A percentile compares a stretch with the other conserved stretches of the same genome.
Conservation (phyloP, 179 eudicot genomes). For the Carnegiea gigantea region DNA sequence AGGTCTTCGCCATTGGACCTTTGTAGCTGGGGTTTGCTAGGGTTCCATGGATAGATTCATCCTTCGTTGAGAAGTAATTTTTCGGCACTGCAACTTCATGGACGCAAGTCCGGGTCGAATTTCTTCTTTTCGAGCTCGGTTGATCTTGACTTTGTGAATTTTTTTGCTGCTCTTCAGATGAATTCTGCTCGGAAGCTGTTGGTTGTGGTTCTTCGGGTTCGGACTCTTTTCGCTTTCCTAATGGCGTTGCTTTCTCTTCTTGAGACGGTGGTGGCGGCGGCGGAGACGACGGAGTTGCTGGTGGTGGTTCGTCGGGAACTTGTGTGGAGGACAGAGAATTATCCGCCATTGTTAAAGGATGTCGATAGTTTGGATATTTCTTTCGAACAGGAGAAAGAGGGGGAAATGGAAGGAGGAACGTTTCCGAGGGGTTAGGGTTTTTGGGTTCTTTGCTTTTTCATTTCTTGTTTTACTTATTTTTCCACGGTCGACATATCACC, state of each 20-base stretch:
- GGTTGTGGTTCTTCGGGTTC: constrained; percentile 9
- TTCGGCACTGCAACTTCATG: constrained; percentile 91
- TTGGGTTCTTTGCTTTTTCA: constrained; percentile 1
- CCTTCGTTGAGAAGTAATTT: constrained; percentile 42
- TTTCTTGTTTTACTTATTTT: neutral
- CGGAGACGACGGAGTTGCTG: neutral
- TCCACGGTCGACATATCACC: neutral
- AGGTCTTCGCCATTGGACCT: constrained; percentile 65
- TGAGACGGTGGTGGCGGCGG: neutral
- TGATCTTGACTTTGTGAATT: constrained; percentile 6
- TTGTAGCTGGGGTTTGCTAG: constrained; percentile 54
- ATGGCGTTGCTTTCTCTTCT: neutral
- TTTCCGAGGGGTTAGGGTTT: constrained; percentile 19
- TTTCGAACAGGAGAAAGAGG: neutral
- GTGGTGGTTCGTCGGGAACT: constrained; percentile 10
- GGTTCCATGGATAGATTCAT: constrained; percentile 66
- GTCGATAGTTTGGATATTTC: constrained; percentile 8
- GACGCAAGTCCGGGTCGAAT: constrained; percentile 65
- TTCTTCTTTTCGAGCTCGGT: constrained; percentile 39
- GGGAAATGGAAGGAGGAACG: constrained; percentile 15
- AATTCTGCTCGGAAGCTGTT: neutral
- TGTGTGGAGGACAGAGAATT: neutral
- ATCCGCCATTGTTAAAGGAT: constrained; percentile 21
- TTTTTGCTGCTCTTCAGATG: constrained; percentile 3
- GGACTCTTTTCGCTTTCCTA: constrained; percentile 27